These are phyloP conservation scores for Alternaria sp. DNA, from an alignment of 2,329 filamentous ascomycete species.

Conservation along the genomic window DNA sequence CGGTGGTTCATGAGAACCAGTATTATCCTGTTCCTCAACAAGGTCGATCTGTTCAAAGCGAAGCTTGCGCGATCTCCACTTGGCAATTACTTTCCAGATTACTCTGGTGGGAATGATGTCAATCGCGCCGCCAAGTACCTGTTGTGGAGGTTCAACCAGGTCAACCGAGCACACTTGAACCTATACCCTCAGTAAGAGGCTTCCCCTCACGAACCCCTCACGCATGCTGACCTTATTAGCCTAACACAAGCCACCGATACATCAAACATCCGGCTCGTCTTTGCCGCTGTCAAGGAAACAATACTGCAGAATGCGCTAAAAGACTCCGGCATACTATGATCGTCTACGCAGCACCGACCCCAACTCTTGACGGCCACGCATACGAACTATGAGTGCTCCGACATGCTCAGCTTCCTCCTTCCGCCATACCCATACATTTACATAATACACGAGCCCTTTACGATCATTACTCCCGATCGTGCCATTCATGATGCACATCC, in stretches of 20 bases:
- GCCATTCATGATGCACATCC: slow-evolving; percentile 37
- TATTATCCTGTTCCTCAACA: slow-evolving; percentile 98
- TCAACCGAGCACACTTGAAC: slow-evolving; percentile 94
- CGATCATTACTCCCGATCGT: slow-evolving; percentile 40
- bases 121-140: slow-evolving; percentile 98
- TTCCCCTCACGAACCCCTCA: neutral
- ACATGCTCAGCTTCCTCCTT: slow-evolving; percentile 7
- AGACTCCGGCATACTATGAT: slow-evolving; percentile 87
- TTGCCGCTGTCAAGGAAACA: slow-evolving; percentile 97
- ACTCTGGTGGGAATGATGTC: slow-evolving; percentile 95
- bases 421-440: slow-evolving; percentile 26
- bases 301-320: slow-evolving; percentile 98
- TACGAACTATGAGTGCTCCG: slow-evolving; percentile 25
- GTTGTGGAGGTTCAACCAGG: slow-evolving; percentile 98
- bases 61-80: slow-evolving; percentile 90
- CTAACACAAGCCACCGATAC: slow-evolving; percentile 98
- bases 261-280: slow-evolving; percentile 96
- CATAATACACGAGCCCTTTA: slow-evolving; percentile 46
- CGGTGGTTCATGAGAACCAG: slow-evolving; percentile 99
- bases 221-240: slow-evolving; percentile 57
- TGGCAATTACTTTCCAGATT: slow-evolving; percentile 96
- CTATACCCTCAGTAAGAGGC: slow-evolving; percentile 81
- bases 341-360: slow-evolving; percentile 17
- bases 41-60: slow-evolving; percentile 96
- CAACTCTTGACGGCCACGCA: slow-evolving; percentile 40